Percentiles rank a stretch among this genome's conserved stretches.
Conservation (phyloP, 2,329 filamentous ascomycete genomes). For the Boeremia exigua region DNA sequence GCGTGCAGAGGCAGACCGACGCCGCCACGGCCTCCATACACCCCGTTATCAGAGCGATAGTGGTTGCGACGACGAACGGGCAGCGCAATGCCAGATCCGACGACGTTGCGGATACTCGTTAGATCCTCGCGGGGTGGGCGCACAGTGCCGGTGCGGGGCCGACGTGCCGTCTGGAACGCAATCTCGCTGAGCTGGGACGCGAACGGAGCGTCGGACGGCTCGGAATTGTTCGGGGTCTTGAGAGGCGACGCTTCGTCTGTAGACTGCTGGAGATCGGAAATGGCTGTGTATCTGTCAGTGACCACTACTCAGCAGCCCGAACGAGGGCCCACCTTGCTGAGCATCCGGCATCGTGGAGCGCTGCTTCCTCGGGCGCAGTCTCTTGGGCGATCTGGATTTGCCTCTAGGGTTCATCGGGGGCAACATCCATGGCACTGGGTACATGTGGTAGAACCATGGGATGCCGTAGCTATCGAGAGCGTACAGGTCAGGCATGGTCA, state of each 20-base stretch:
- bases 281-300: not conserved
- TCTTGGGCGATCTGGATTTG: constrained; percentile 29
- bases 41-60: constrained; percentile 28
- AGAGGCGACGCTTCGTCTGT: not conserved
- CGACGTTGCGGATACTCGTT: constrained; percentile 21
- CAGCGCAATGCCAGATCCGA: not conserved
- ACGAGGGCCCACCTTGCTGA: not conserved
- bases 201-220: constrained; percentile 13
- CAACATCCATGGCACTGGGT: constrained; percentile 30
- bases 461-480: constrained; percentile 33
- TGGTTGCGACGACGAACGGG: constrained; percentile 11
- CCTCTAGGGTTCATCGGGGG: constrained; percentile 20
- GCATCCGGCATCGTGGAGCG: not conserved
- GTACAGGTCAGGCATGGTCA: constrained; percentile 24
- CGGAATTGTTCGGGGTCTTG: too few relatives aligned
- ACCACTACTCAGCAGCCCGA: not conserved
- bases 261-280: too few relatives aligned
- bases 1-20: constrained; percentile 39
- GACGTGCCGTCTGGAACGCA: constrained; percentile 14
- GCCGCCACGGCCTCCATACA: constrained; percentile 25
- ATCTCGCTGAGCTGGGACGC: constrained; percentile 23
- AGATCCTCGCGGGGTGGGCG: constrained; percentile 15
- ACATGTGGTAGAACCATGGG: constrained; percentile 41
- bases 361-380: constrained; percentile 21
- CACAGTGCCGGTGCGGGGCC: constrained; percentile 1